Conservation (phyloP, 2,329 filamentous ascomycete genomes). For the Xylaria sp. region DNA sequence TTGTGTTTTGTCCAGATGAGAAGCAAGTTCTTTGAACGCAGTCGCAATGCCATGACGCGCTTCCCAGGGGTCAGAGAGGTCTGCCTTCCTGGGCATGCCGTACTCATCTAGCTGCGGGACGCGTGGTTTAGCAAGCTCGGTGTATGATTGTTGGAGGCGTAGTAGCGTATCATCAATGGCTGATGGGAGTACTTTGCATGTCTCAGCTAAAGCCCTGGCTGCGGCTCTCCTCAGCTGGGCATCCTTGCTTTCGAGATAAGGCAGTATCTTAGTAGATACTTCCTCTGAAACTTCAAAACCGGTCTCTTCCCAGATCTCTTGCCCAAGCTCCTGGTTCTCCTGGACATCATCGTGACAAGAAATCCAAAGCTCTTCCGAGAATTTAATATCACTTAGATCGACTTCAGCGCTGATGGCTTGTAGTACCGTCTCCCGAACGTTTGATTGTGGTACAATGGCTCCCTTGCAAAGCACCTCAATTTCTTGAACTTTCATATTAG, state of each 20-base stretch:
- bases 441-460: constrained; percentile 78
- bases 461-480: constrained; percentile 81
- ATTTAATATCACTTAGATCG: constrained; percentile 86
- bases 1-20: constrained; percentile 72
- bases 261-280: constrained; percentile 74
- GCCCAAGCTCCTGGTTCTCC: constrained; percentile 85
- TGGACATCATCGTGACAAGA: constrained; percentile 89
- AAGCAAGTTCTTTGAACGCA: constrained; percentile 83
- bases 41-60: constrained; percentile 87
- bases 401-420: constrained; percentile 92
- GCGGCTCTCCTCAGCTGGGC: constrained; percentile 84
- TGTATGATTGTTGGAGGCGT: constrained; percentile 76
- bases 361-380: constrained; percentile 92
- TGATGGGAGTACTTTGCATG: constrained; percentile 68
- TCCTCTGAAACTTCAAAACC: constrained; percentile 75
- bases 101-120: constrained; percentile 89
- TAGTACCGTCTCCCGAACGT: constrained; percentile 84
- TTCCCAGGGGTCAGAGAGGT: constrained; percentile 91
- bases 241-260: constrained; percentile 83
- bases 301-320: constrained; percentile 95
- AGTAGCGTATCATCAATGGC: constrained; percentile 71
- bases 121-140: constrained; percentile 81
- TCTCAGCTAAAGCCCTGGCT: constrained; percentile 81
- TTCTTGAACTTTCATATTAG: constrained; percentile 79
- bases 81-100: constrained; percentile 91